A percentile compares a stretch with the other conserved stretches of the same genome.
Conservation (phyloP, 108 stramenopile genomes). For the Cyclotella cryptica region DNA sequence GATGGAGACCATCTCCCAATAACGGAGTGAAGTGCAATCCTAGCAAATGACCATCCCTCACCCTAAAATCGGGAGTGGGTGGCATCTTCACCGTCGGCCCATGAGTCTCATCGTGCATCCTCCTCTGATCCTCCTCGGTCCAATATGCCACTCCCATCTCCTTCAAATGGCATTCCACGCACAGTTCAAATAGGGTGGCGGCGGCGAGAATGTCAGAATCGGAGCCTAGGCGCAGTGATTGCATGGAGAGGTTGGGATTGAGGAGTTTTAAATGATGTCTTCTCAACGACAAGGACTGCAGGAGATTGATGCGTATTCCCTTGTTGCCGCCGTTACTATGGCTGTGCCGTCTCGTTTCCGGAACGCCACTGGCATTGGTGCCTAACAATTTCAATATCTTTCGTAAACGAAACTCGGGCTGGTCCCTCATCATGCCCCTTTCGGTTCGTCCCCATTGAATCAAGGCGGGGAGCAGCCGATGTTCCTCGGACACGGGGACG, state of each 20-base stretch:
- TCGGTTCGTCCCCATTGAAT: slow-evolving; percentile 60
- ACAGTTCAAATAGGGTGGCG: slow-evolving; percentile 65
- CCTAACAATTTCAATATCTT: slow-evolving; percentile 40
- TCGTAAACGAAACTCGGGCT: slow-evolving; percentile 57
- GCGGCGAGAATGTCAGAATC: slow-evolving; percentile 51
- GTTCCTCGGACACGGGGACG: slow-evolving; percentile 35
- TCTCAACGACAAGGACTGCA: slow-evolving; percentile 66
- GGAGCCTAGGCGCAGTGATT: slow-evolving; percentile 54
- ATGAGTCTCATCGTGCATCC: neutral
- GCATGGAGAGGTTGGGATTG: slow-evolving; percentile 54
- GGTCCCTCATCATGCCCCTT: slow-evolving; percentile 76
- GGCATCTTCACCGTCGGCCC: slow-evolving; percentile 16
- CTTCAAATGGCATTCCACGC: slow-evolving; percentile 54
- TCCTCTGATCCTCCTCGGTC: slow-evolving; percentile 70
- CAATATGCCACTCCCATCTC: slow-evolving; percentile 41
- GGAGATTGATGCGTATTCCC: slow-evolving; percentile 33
- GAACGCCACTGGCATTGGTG: neutral
- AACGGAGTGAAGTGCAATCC: neutral
- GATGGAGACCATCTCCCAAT: too few relatives aligned
- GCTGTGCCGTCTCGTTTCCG: slow-evolving; percentile 18
- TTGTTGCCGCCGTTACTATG: neutral
- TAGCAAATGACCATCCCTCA: slow-evolving; percentile 44
- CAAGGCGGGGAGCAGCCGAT: slow-evolving; percentile 45
- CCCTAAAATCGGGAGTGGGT: slow-evolving; percentile 74
- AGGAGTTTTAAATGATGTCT: slow-evolving; percentile 71